These are phyloP conservation scores for Avena sativa DNA, from an alignment of 176 grass and related monocot species.

Conservation along the genomic window DNA sequence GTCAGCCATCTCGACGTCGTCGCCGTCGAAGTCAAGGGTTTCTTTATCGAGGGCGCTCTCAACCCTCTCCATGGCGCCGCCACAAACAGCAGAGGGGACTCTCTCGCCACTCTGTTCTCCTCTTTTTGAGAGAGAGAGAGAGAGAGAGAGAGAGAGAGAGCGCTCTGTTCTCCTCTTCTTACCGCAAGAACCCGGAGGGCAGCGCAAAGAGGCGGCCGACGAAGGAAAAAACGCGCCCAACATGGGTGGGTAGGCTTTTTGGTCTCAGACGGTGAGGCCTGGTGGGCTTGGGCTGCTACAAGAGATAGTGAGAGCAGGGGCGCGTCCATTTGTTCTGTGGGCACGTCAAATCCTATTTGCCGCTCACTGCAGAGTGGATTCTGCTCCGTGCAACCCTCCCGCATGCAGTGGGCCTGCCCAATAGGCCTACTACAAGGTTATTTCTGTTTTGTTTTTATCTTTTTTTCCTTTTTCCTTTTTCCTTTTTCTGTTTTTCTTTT, in stretches of 20 bases:
- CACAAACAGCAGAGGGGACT: neutral
- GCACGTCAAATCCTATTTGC: too few relatives aligned
- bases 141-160: too few relatives aligned
- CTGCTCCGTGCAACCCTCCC: too few relatives aligned
- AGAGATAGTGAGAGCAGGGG: too few relatives aligned
- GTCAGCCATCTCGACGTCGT: slow-evolving; percentile 81
- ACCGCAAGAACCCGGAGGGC: neutral
- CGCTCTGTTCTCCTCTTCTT: neutral
- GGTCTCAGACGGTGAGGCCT: neutral
- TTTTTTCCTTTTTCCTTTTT: too few relatives aligned
- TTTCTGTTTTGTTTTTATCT: too few relatives aligned
- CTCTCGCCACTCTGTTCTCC: neutral
- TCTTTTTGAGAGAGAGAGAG: too few relatives aligned
- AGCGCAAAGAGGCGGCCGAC: slow-evolving; percentile 28
- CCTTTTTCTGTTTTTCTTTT: too few relatives aligned
- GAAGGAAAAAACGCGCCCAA: neutral
- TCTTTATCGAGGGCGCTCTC: slow-evolving; percentile 44
- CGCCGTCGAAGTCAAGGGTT: slow-evolving; percentile 48
- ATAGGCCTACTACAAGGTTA: too few relatives aligned
- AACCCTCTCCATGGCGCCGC: slow-evolving; percentile 47
- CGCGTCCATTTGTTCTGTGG: too few relatives aligned
- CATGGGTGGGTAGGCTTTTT: neutral
- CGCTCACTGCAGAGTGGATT: too few relatives aligned
- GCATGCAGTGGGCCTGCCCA: too few relatives aligned
- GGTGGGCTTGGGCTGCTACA: neutral